phyloP scores from a whole-genome alignment of 306 rosid genomes.

The Aeschynomene evenia region DNA sequence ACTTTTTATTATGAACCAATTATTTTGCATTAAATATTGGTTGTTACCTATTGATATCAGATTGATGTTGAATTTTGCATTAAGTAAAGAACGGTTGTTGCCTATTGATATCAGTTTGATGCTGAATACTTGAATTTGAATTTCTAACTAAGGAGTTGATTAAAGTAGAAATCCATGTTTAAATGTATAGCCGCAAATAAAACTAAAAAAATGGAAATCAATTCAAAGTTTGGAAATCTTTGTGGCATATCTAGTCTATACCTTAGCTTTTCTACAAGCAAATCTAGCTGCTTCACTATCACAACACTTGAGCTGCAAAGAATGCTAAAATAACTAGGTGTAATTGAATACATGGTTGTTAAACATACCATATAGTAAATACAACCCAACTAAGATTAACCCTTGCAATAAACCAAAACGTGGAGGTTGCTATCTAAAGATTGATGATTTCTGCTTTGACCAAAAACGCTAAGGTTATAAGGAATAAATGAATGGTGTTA shows the following conservation, averaged over 20 bases:
- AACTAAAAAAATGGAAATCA: not conserved
- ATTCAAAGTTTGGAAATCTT: not conserved
- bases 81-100: not conserved
- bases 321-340: not conserved
- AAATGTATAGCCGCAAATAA: not conserved
- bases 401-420: not conserved
- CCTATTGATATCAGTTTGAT: not conserved
- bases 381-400: not conserved
- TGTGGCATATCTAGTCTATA: not conserved
- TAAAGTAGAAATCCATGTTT: not conserved
- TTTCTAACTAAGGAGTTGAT: not conserved
- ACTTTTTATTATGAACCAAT: too few relatives aligned
- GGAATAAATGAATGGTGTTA: constrained; percentile 31
- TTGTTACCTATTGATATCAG: too few relatives aligned
- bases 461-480: not conserved
- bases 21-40: too few relatives aligned
- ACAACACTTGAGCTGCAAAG: not conserved
- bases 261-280: not conserved
- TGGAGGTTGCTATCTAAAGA: constrained; percentile 20
- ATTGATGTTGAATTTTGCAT: too few relatives aligned
- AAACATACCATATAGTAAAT: constrained; percentile 13
- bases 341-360: not conserved
- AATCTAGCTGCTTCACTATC: constrained; percentile 7
- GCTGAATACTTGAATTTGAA: not conserved
- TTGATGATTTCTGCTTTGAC: not conserved